These are phyloP conservation scores for Hypoxylon sp. DNA, from an alignment of 2,329 filamentous ascomycete genomes.

Conservation along the genomic window DNA sequence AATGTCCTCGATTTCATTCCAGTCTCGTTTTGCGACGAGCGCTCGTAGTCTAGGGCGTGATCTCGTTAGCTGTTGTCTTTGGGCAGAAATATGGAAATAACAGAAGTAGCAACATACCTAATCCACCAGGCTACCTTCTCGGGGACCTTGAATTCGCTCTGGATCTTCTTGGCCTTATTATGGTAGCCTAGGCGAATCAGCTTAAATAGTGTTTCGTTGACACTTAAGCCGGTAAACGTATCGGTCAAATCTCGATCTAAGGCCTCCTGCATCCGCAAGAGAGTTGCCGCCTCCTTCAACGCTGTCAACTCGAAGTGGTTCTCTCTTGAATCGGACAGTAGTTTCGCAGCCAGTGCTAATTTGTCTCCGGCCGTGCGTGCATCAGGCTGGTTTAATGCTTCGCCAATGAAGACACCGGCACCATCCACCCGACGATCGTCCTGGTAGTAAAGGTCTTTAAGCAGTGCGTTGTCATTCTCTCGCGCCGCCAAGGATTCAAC, in stretches of 20 bases:
- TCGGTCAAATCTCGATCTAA: constrained; percentile 87
- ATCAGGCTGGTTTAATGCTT: constrained; percentile 82
- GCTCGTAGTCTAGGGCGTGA: constrained; percentile 77
- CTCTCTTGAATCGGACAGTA: constrained; percentile 88
- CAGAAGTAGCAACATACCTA: constrained; percentile 60
- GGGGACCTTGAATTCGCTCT: constrained; percentile 91
- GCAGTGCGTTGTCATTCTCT: constrained; percentile 80
- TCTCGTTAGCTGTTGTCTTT: constrained; percentile 13
- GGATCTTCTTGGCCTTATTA: constrained; percentile 88
- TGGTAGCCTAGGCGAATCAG: constrained; percentile 85
- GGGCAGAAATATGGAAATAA: background rate
- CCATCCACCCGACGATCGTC: constrained; percentile 93
- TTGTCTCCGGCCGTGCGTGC: constrained; percentile 83
- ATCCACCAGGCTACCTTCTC: constrained; percentile 94
- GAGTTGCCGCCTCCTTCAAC: constrained; percentile 82
- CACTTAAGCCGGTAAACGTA: constrained; percentile 83
- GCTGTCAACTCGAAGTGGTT: constrained; percentile 79
- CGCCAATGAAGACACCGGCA: constrained; percentile 86
- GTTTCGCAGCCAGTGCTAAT: constrained; percentile 85
- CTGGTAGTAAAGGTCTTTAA: constrained; percentile 98
- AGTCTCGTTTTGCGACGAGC: constrained; percentile 90
- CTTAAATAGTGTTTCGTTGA: constrained; percentile 94
- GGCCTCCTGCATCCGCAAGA: constrained; percentile 88
- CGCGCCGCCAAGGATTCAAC: constrained; percentile 84
- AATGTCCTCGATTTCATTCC: constrained; percentile 92